Evolutionary conservation across 2,329 filamentous ascomycete genomes (phyloP).

Genomic region (Stagonosporopsis chrysanthemi): DNA sequence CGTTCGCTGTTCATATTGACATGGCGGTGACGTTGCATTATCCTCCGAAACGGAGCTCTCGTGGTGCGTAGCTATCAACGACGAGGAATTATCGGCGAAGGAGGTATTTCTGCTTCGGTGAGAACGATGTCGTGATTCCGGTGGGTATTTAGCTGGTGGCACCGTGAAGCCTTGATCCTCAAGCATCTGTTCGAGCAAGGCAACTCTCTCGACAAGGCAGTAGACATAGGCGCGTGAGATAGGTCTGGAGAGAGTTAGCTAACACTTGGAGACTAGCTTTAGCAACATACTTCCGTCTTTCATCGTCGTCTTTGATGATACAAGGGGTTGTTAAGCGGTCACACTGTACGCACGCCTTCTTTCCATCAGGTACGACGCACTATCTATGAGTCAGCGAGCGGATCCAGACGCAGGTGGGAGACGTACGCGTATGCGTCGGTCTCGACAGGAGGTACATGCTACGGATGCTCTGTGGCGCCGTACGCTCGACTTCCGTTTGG

Average conservation of each 20-base stretch:
- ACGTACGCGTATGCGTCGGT: constrained; percentile 52
- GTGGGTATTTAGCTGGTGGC: constrained; percentile 62
- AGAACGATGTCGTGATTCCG: constrained; percentile 54
- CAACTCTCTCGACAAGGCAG: constrained; percentile 63
- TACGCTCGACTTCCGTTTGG: constrained; percentile 37
- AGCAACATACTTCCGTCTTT: constrained; percentile 58
- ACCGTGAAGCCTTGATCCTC: constrained; percentile 58
- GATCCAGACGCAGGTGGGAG: not conserved
- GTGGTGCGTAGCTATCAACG: not conserved
- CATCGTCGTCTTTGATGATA: constrained; percentile 66
- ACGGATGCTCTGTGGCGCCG: constrained; percentile 59
- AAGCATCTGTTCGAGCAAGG: constrained; percentile 61
- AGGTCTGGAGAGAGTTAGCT: constrained; percentile 51
- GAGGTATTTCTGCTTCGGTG: not conserved
- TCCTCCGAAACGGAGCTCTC: not conserved
- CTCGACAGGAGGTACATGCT: constrained; percentile 63
- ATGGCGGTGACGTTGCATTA: not conserved
- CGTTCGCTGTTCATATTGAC: not conserved
- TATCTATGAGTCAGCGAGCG: constrained; percentile 43
- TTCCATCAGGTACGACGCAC: constrained; percentile 63
- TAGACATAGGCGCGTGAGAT: constrained; percentile 67
- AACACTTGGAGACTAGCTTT: no score
- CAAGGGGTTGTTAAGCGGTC: constrained; percentile 60
- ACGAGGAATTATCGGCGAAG: not conserved
- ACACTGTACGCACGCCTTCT: constrained; percentile 62